phyloP scores from a whole-genome alignment of 1,139 yeast genomes.

The Debaryomyces nepalensis region DNA sequence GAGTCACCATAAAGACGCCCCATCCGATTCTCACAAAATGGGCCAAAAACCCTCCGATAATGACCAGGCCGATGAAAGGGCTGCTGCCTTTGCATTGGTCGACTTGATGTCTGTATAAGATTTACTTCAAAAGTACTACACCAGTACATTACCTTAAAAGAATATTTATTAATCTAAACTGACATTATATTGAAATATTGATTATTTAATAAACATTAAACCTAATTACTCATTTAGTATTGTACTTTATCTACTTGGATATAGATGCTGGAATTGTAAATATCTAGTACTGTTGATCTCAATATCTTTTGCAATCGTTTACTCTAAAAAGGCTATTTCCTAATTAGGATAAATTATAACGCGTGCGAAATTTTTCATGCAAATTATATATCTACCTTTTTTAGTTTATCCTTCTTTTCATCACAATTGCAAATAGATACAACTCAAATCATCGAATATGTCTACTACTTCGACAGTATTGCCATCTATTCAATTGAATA shows the following conservation, averaged over 20 bases:
- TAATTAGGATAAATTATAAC: constrained; percentile 17
- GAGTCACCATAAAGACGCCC: constrained; percentile 18
- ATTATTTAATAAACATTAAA: not conserved
- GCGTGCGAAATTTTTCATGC: constrained; percentile 17
- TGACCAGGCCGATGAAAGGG: constrained; percentile 45
- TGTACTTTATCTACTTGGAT: no score
- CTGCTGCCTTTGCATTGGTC: constrained; percentile 67
- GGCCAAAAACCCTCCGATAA: constrained; percentile 2
- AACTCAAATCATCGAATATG: constrained; percentile 20
- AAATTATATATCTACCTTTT: constrained; percentile 3
- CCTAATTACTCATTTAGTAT: not conserved
- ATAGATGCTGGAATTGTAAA: no score
- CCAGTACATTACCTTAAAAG: not conserved
- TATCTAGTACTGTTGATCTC: no score
- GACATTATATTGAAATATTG: not conserved
- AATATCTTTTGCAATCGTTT: constrained; percentile 4
- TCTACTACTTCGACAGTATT: constrained; percentile 46
- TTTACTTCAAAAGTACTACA: not conserved
- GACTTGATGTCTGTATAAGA: constrained; percentile 52
- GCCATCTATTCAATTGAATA: constrained; percentile 61
- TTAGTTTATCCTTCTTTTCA: constrained; percentile 3
- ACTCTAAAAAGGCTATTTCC: constrained; percentile 12
- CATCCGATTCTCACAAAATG: not conserved
- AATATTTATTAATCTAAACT: not conserved
- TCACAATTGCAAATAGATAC: not conserved